Percentiles rank a stretch among this genome's conserved stretches.
Evolutionary conservation across 257 asterid species (phyloP).

Genomic region (Mentha longifolia): DNA sequence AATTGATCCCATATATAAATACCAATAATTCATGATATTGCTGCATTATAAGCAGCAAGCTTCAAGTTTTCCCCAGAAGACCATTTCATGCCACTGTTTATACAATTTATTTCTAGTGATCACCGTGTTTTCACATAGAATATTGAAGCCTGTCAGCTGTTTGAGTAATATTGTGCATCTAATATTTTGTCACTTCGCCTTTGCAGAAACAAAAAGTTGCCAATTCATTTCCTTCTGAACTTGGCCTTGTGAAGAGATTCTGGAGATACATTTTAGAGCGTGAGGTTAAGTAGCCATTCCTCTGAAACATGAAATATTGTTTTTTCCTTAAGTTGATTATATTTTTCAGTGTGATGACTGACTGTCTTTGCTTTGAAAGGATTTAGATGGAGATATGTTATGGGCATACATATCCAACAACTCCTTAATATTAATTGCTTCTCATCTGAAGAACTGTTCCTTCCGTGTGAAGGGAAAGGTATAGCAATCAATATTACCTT

Average conservation of each 20-base stretch:
- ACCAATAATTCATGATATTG: background rate
- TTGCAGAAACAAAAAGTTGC: conserved; percentile 80
- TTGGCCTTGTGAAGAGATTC: conserved; percentile 82
- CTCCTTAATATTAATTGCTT: conserved; percentile 53
- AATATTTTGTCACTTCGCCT: conserved; percentile 24
- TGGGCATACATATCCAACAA: conserved; percentile 87
- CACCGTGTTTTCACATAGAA: background rate
- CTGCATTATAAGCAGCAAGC: conserved; percentile 5
- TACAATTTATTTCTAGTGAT: background rate
- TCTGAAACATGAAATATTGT: conserved; percentile 33
- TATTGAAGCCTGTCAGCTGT: conserved; percentile 15
- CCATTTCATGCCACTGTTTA: background rate
- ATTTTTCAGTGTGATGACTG: no score
- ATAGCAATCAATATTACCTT: conserved; percentile 25
- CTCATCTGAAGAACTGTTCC: conserved; percentile 62
- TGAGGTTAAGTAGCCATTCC: conserved; percentile 55
- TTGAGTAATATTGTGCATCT: conserved; percentile 20
- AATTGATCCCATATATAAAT: conserved; percentile 1
- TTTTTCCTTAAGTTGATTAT: no score
- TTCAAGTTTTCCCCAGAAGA: background rate
- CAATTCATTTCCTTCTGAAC: conserved; percentile 76
- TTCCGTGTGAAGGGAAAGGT: conserved; percentile 87
- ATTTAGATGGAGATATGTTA: conserved; percentile 60
- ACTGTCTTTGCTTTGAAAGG: conserved; percentile 48
- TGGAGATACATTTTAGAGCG: conserved; percentile 83